Evolutionary conservation across 75 land plant genomes (phyloP), one percentile per base, ranked within the genome.

Genomic region (Pinus taeda): DNA sequence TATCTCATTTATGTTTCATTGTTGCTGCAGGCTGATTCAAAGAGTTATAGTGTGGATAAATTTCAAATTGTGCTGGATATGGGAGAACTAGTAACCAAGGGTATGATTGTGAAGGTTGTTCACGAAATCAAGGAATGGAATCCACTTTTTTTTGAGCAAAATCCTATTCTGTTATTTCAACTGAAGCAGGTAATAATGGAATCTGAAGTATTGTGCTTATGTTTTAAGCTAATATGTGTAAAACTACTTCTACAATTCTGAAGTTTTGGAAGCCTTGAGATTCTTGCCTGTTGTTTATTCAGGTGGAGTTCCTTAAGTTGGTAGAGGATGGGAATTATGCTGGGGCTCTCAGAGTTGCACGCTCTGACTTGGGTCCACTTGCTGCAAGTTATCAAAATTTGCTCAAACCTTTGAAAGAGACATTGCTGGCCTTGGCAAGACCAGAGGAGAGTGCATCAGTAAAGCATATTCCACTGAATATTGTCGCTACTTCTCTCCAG

Each of bases 271-370:
- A 21, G 39, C 57, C 57, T 79, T 76, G 22, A 39, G n/a, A n/a
- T 12, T 69, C 20, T 20, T 69, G 45, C 49, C 42, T 42, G 13
- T 33, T 9, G 33, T 71, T 22, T n/a, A 63, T 45, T 8, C 88
- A 97, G 99, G 88, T 95, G 78, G 99, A 95, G 78, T 97, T 97
- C 74, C 86, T 93, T 21, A 87, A 88, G 77, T 78, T 93, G 74
- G 96, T 95, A 26, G 87, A 80, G 69, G 76, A 53, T 57, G 96
- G 98, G 66, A 85, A 91, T 80, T 81, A 88, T 78, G 70, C 82
- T 15, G 60, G 78, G 71, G 99, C 99, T 69, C 78, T 97, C n/a
- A 78, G 71, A 78, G 85, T 97, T 70, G 99, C 99, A 4, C 85
- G 85, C 57, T 77, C 88, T 78, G 86, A 95, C 73, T 80, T 97